phyloP scores from a whole-genome alignment of 768 basidiomycete genomes.

The Stropharia rugosoannulata region DNA sequence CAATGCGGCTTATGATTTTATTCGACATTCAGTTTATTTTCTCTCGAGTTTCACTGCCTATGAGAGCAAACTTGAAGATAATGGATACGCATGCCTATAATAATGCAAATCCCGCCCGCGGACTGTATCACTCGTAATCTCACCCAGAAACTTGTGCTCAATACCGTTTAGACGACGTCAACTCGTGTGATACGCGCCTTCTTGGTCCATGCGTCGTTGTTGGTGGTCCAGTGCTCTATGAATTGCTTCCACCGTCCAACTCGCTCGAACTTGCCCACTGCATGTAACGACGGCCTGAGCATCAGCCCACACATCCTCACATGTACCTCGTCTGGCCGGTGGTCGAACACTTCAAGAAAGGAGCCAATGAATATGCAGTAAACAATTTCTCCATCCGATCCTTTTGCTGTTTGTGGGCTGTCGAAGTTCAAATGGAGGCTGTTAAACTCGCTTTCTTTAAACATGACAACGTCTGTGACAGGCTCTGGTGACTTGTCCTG shows the following conservation, averaged over 20 bases:
- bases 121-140: too few species aligned
- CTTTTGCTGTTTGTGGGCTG: constrained; percentile 2
- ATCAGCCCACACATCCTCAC: constrained; percentile 8
- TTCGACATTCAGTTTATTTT: too few species aligned
- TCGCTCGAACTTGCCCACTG: constrained; percentile 6
- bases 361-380: constrained; percentile 14
- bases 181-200: constrained; percentile 4
- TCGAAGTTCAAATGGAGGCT: constrained; percentile 14
- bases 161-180: constrained; percentile 6
- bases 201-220: constrained; percentile 14
- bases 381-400: constrained; percentile 2
- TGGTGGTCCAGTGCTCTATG: constrained; percentile 11
- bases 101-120: too few species aligned
- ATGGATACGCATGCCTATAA: too few species aligned
- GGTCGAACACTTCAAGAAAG: constrained; percentile 9
- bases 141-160: too few species aligned
- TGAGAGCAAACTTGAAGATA: too few species aligned
- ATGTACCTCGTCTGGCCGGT: constrained; percentile 1
- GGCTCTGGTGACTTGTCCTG: not conserved
- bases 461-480: not conserved
- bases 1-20: too few species aligned
- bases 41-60: too few species aligned
- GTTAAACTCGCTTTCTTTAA: constrained; percentile 8
- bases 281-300: not conserved
- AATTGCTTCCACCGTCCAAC: constrained; percentile 13